Evolutionary conservation across 768 basidiomycete species (phyloP).

Genomic region (Russula brevipes): DNA sequence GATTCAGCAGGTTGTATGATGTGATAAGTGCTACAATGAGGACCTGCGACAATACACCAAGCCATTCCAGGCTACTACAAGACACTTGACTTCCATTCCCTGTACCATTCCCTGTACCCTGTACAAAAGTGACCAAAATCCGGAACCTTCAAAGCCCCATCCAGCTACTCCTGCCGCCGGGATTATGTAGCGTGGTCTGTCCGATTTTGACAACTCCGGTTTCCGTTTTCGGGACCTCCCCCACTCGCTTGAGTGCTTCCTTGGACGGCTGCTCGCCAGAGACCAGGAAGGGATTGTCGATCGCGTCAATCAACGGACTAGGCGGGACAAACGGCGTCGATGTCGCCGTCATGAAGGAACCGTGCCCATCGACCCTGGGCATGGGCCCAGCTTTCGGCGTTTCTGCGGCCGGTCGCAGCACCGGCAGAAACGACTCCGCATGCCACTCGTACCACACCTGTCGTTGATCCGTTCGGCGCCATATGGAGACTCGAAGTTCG

Average conservation of each 20-base stretch:
- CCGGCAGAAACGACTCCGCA: conserved; percentile 84
- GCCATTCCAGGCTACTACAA: too few relatives aligned
- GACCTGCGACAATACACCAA: neutral
- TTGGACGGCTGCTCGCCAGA: conserved; percentile 23
- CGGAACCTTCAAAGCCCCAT: conserved; percentile 59
- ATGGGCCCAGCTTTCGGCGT: conserved; percentile 31
- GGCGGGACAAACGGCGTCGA: conserved; percentile 35
- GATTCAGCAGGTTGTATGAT: too few relatives aligned
- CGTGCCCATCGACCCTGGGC: conserved; percentile 25
- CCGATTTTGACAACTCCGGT: conserved; percentile 79
- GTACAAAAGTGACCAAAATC: neutral
- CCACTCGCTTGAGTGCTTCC: conserved; percentile 17
- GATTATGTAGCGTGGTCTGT: conserved; percentile 89
- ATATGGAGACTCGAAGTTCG: conserved; percentile 88
- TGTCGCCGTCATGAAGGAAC: conserved; percentile 23
- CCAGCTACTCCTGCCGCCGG: conserved; percentile 87
- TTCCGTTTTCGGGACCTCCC: conserved; percentile 28
- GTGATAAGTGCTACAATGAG: too few relatives aligned
- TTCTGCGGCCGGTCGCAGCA: conserved; percentile 38
- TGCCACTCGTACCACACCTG: conserved; percentile 99
- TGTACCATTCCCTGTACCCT: too few relatives aligned
- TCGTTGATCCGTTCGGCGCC: conserved; percentile 84
- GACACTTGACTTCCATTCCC: too few relatives aligned
- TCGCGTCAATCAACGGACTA: conserved; percentile 70
- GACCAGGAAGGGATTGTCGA: conserved; percentile 38